Evolutionary conservation across 768 basidiomycete species (phyloP).

Genomic region (Lactarius hatsudake): DNA sequence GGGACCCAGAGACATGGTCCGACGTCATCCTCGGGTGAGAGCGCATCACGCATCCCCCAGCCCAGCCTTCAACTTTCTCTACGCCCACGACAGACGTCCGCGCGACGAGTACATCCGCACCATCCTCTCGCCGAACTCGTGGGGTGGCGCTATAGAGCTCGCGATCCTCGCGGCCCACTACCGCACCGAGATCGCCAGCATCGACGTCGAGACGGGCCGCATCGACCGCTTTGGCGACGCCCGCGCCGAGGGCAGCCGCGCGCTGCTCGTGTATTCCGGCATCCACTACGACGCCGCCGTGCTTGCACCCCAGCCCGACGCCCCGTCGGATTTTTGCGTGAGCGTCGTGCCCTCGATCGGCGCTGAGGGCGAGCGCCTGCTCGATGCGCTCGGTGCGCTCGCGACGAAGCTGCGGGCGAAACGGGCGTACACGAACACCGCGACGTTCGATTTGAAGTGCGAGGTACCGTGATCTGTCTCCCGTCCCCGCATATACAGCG

Average conservation of each 20-base stretch:
- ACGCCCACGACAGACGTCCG: conserved; percentile 40
- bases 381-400: conserved; percentile 66
- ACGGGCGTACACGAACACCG: conserved; percentile 87
- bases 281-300: conserved; percentile 96
- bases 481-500: neutral
- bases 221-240: conserved; percentile 73
- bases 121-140: conserved; percentile 75
- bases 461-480: conserved; percentile 46
- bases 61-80: neutral
- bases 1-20: conserved; percentile 67
- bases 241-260: conserved; percentile 36
- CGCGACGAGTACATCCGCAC: conserved; percentile 74
- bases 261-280: conserved; percentile 87
- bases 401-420: conserved; percentile 69
- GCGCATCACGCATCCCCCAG: neutral
- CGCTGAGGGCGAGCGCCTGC: conserved; percentile 47
- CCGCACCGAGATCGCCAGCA: conserved; percentile 78
- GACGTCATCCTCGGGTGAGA: conserved; percentile 85
- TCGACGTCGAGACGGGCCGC: conserved; percentile 91
- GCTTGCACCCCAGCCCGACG: conserved; percentile 71
- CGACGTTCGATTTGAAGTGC: conserved; percentile 88
- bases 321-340: conserved; percentile 86
- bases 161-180: conserved; percentile 81
- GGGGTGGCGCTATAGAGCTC: conserved; percentile 97
- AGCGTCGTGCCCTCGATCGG: conserved; percentile 61